Percentiles rank a stretch among this genome's conserved stretches.
phyloP scores from a whole-genome alignment of 73 alveolate species.

The Paramecium octaurelia region DNA sequence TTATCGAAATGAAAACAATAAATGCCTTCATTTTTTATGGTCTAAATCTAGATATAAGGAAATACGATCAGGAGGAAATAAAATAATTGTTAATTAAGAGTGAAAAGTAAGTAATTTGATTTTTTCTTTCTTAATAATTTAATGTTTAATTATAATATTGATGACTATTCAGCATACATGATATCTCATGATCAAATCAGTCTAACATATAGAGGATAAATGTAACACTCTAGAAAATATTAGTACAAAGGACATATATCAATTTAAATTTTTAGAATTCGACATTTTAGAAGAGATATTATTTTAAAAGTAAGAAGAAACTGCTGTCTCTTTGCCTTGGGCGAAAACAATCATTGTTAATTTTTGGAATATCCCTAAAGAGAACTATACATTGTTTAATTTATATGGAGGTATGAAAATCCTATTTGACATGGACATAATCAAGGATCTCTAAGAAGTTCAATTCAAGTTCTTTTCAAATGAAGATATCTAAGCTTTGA shows the following conservation, averaged over 20 bases:
- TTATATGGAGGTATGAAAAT: neutral
- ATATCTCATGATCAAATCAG: neutral
- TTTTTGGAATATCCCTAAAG: neutral
- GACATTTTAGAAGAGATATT: neutral
- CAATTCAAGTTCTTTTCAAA: neutral
- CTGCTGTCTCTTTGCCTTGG: constrained; percentile 14
- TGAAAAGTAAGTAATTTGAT: neutral
- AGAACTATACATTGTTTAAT: neutral
- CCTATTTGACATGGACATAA: neutral
- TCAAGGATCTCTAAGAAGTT: neutral
- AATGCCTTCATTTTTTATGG: neutral
- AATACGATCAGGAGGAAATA: neutral
- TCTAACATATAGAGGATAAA: neutral
- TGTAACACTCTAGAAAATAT: neutral
- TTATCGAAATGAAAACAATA: neutral
- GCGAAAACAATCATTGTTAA: neutral
- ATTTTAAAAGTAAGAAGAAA: neutral
- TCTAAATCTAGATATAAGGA: neutral
- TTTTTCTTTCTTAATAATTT: neutral
- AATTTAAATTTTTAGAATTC: neutral
- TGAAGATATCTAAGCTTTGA: neutral
- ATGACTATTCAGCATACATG: neutral
- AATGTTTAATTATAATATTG: neutral
- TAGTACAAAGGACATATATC: neutral
- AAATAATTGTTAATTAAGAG: neutral